These are phyloP conservation scores for Trichocomaceae sp. DNA, from an alignment of 2,329 filamentous ascomycete genomes.

Conservation along the genomic window DNA sequence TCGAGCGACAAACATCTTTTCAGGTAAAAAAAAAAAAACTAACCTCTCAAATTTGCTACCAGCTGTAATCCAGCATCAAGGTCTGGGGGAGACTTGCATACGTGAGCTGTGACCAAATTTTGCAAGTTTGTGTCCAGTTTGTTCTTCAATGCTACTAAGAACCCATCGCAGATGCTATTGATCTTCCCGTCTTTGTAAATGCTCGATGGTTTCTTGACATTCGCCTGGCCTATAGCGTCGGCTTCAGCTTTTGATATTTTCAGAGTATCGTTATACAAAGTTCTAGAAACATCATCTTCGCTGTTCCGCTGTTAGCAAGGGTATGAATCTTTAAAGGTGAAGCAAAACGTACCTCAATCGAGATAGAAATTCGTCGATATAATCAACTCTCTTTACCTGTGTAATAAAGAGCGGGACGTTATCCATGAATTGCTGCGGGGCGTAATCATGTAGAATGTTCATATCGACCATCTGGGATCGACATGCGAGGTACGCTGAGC, in stretches of 20 bases:
- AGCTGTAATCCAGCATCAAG: slow-evolving; percentile 76
- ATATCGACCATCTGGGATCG: slow-evolving; percentile 92
- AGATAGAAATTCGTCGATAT: slow-evolving; percentile 86
- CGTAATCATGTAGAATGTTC: slow-evolving; percentile 94
- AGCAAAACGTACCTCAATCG: slow-evolving; percentile 60
- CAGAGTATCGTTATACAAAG: slow-evolving; percentile 86
- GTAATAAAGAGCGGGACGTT: slow-evolving; percentile 72
- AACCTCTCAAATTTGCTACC: slow-evolving; percentile 62
- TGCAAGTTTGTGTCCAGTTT: slow-evolving; percentile 64
- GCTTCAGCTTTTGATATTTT: slow-evolving; percentile 35
- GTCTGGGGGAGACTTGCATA: slow-evolving; percentile 88
- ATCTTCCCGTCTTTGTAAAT: slow-evolving; percentile 55
- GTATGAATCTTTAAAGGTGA: neutral
- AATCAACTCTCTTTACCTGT: slow-evolving; percentile 72
- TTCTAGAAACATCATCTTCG: slow-evolving; percentile 87
- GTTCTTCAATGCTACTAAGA: slow-evolving; percentile 61
- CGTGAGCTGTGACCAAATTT: slow-evolving; percentile 88
- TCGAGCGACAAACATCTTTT: neutral
- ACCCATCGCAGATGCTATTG: slow-evolving; percentile 80
- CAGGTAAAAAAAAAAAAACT: slow-evolving; percentile 8
- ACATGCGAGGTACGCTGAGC: slow-evolving; percentile 76
- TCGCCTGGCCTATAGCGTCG: slow-evolving; percentile 21
- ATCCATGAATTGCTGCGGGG: slow-evolving; percentile 74
- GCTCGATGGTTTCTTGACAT: slow-evolving; percentile 7
- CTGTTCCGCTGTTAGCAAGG: slow-evolving; percentile 33